Base-by-base conservation (phyloP, 2,329 filamentous ascomycete species). In the Microsporum audouinii region DNA sequence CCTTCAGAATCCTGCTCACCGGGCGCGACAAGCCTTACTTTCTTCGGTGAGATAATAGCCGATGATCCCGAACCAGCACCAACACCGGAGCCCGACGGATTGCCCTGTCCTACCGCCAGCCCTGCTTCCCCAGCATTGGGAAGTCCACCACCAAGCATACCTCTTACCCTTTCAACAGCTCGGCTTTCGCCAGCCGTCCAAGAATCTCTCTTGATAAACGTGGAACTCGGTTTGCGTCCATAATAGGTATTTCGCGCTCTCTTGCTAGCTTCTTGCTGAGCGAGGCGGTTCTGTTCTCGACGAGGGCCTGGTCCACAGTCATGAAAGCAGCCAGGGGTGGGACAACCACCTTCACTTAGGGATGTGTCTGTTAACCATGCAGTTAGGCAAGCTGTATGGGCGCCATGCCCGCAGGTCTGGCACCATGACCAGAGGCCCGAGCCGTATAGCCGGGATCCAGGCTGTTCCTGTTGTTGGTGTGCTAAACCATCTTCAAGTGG, bases 341-440 rank as follows among this genome's bases (percentile, higher is more conserved):
- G 79, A 71, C 84, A 86, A 34, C 77, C 78, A 14, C 82, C 83
- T 64, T 80, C 78, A 41, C 74, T 77, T 41, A 76, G 74, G 36
- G 76, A 69, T 23, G 76, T 65, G 59, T 80, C 76, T 17, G 72
- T 71, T 60, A 84, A 79, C 83, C 83, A 85, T 12, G 76, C 75
- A 5, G 74, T 75, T 34, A 85, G 75, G 68, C 84, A 87, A 57
- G 78, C 77, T 4, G 78, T 72, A 67, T 87, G 84, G 1, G 80
- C 82, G 43, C 80, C 78, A 66, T 87, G 84, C 2, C 82, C 82
- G 69, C 84, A 87, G 10, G 79, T 74, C 66, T 83, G 76, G 69
- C 84, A 87, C 74, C 78, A 80, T 3, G 79, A 77, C 78, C 79
- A 84, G 23, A 83, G 74, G 5, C 70, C 68, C 14, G 73, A 67